Percentiles rank a stretch among this genome's conserved stretches.
These are phyloP conservation scores for Pseudocohnilembus persalinus DNA, from an alignment of 169 alveolate species.

Conservation along the genomic window DNA sequence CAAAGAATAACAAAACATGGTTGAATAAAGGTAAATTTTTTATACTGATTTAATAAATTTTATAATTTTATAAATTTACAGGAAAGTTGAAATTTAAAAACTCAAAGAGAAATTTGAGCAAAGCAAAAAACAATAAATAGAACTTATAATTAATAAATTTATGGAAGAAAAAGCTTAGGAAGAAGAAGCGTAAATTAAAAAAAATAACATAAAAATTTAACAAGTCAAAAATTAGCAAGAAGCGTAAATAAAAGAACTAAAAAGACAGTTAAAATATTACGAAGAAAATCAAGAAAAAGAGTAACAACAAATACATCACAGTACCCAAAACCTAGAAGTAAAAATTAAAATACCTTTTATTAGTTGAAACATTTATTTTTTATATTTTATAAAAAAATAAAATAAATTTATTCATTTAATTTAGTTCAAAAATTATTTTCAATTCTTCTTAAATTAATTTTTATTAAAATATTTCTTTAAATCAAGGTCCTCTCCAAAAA, in stretches of 20 bases:
- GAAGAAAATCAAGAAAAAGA: constrained; percentile 52
- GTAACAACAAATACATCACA: constrained; percentile 8
- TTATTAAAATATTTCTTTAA: too few relatives aligned
- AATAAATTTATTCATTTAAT: too few relatives aligned
- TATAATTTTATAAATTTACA: too few relatives aligned
- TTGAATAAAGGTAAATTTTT: constrained; percentile 17
- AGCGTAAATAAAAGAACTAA: constrained; percentile 43
- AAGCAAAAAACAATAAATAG: constrained; percentile 58
- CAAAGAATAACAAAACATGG: constrained; percentile 44
- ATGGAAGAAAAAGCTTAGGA: constrained; percentile 54
- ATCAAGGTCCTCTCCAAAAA: too few relatives aligned
- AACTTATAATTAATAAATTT: constrained; percentile 57
- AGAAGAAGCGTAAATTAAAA: constrained; percentile 31
- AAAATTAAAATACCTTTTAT: constrained; percentile 27
- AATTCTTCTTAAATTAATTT: too few relatives aligned
- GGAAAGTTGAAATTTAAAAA: constrained; percentile 19
- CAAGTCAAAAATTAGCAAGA: constrained; percentile 46
- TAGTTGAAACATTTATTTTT: neutral
- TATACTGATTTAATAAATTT: too few relatives aligned
- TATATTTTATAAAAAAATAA: constrained; percentile 5
- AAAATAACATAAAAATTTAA: constrained; percentile 54
- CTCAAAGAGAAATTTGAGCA: constrained; percentile 51
- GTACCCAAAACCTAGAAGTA: constrained; percentile 57
- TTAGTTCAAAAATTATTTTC: neutral
- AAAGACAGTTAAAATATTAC: constrained; percentile 51